A percentile compares a stretch with the other conserved stretches of the same genome.
These are phyloP conservation scores for Suillus subaureus DNA, from an alignment of 768 basidiomycete species.

Conservation along the genomic window DNA sequence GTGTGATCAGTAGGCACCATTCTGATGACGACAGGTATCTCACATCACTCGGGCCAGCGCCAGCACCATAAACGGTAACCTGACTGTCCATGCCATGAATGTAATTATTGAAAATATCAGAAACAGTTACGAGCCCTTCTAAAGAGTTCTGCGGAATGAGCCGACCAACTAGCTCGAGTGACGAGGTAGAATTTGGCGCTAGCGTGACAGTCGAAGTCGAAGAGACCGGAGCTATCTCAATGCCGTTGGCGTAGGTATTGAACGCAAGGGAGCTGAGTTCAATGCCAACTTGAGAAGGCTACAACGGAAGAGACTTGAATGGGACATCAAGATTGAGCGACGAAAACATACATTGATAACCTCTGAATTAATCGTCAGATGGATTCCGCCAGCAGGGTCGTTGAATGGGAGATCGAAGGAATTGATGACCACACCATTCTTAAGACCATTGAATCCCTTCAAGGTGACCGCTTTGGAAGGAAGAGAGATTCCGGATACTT, in stretches of 20 bases:
- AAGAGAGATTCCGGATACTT: constrained; percentile 56
- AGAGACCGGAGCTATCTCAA: constrained; percentile 61
- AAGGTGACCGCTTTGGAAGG: constrained; percentile 60
- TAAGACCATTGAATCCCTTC: constrained; percentile 71
- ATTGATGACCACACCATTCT: constrained; percentile 61
- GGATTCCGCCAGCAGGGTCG: constrained; percentile 73
- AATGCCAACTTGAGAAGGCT: constrained; percentile 80
- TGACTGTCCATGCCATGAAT: constrained; percentile 66
- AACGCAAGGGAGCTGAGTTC: constrained; percentile 63
- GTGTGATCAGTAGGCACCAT: constrained; percentile 10
- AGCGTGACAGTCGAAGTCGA: constrained; percentile 54
- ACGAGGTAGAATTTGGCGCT: constrained; percentile 51
- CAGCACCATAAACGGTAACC: constrained; percentile 59
- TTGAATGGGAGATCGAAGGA: constrained; percentile 71
- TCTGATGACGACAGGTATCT: constrained; percentile 15
- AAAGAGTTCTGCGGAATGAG: constrained; percentile 60
- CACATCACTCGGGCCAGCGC: constrained; percentile 60
- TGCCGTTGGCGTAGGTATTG: constrained; percentile 52
- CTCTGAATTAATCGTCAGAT: constrained; percentile 62
- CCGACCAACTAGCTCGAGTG: constrained; percentile 60
- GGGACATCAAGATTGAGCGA: neutral
- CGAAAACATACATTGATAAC: constrained; percentile 54
- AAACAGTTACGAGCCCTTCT: constrained; percentile 58
- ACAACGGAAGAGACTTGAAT: constrained; percentile 13
- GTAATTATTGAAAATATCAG: constrained; percentile 70